Percentiles rank a stretch among this genome's conserved stretches.
Conservation (phyloP, 148 eudicot genomes). For the Bassia scoparia region DNA sequence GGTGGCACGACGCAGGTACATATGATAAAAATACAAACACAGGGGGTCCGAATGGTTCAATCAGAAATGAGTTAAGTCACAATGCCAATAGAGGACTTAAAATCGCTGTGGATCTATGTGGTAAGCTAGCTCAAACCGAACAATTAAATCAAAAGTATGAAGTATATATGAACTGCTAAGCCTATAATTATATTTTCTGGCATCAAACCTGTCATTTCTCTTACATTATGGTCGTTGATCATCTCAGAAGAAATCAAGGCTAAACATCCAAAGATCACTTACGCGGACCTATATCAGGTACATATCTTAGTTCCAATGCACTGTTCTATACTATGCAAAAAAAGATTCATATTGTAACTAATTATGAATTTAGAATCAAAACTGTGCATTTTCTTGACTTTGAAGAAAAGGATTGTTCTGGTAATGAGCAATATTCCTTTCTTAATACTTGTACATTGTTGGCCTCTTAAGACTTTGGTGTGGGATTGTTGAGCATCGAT, state of each 20-base stretch:
- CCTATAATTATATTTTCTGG: not conserved
- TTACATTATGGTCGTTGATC: slow-evolving; percentile 19
- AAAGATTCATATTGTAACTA: not conserved
- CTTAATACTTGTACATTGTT: not conserved
- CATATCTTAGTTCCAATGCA: not conserved
- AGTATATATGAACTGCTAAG: no score
- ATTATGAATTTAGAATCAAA: no score
- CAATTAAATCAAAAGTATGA: no score
- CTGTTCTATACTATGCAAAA: not conserved
- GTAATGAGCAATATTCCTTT: not conserved
- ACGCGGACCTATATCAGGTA: slow-evolving; percentile 96
- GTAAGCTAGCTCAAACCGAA: slow-evolving; percentile 36
- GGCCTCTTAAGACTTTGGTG: no score
- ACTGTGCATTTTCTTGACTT: not conserved
- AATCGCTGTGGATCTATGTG: slow-evolving; percentile 73
- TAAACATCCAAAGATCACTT: slow-evolving; percentile 63
- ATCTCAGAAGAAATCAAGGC: slow-evolving; percentile 68
- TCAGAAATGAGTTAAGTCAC: slow-evolving; percentile 60
- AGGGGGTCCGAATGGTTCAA: slow-evolving; percentile 96
- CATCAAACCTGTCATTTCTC: not conserved
- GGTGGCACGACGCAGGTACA: slow-evolving; percentile 96
- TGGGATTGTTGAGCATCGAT: no score
- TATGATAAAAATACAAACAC: slow-evolving; percentile 70
- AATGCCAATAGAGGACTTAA: slow-evolving; percentile 59
- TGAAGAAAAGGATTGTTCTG: not conserved